These are phyloP conservation scores for Chytriomyces sp. DNA, from an alignment of 192 early-diverging fungal genomes.

Conservation along the genomic window DNA sequence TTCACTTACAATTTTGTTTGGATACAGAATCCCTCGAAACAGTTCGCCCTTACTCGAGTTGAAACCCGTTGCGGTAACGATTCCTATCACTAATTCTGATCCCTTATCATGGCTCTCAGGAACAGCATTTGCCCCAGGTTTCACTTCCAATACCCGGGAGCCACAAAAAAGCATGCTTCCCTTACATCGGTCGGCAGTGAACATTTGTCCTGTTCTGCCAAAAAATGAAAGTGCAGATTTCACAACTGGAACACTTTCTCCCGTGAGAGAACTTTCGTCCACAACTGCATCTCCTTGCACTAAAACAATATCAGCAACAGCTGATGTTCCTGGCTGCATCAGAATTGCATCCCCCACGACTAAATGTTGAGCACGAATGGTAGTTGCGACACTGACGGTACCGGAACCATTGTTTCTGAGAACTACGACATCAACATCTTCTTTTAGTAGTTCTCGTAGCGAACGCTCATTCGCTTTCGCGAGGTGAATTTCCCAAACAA, in stretches of 20 bases:
- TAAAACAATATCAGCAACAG: conserved; percentile 43
- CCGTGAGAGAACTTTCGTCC: conserved; percentile 47
- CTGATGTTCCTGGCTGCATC: conserved; percentile 14
- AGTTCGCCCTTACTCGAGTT: conserved; percentile 48
- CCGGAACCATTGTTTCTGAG: conserved; percentile 1
- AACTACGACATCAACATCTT: conserved; percentile 9
- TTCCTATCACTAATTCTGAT: conserved; percentile 29
- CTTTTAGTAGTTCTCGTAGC: conserved; percentile 33
- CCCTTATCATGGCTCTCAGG: not conserved
- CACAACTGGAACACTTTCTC: conserved; percentile 44
- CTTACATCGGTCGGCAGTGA: conserved; percentile 26
- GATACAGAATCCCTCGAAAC: conserved; percentile 49
- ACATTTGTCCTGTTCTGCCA: conserved; percentile 1
- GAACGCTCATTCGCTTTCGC: conserved; percentile 42
- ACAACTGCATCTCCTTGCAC: conserved; percentile 42
- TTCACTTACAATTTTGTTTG: conserved; percentile 29
- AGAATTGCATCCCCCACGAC: conserved; percentile 53
- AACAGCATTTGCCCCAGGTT: conserved; percentile 23
- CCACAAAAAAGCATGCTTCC: conserved; percentile 44
- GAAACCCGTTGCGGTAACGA: conserved; percentile 51
- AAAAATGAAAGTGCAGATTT: conserved; percentile 27
- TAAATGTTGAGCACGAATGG: conserved; percentile 27
- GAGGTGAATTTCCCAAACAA: conserved; percentile 46
- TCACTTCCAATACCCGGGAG: conserved; percentile 30
- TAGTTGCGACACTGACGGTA: not conserved